Conservation (phyloP, 495 filamentous ascomycete species). For the Talaromyces ruber region DNA sequence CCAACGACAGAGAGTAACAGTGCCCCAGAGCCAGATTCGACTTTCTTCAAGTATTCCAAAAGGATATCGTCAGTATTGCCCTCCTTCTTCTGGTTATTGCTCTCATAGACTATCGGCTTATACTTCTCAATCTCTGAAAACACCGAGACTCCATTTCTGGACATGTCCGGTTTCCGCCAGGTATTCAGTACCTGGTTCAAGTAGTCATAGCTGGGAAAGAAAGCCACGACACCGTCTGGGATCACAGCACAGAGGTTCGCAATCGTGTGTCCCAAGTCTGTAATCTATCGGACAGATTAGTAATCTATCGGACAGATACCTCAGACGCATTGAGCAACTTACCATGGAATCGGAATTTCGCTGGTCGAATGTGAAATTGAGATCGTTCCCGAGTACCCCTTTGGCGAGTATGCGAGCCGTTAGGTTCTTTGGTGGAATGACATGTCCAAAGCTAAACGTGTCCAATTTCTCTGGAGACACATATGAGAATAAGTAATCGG, state of each 20-base stretch:
- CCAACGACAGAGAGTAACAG: conserved; percentile 91
- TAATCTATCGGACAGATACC: background rate
- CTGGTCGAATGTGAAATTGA: conserved; percentile 83
- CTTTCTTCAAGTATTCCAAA: conserved; percentile 57
- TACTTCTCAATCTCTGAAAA: conserved; percentile 38
- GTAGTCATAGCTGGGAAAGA: conserved; percentile 93
- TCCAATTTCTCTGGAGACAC: conserved; percentile 53
- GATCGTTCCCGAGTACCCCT: conserved; percentile 48
- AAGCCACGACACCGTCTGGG: conserved; percentile 89
- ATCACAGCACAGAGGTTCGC: conserved; percentile 63
- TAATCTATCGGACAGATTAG: conserved; percentile 42
- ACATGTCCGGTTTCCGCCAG: conserved; percentile 48
- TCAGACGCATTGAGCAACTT: conserved; percentile 10
- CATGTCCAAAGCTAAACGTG: conserved; percentile 88
- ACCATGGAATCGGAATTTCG: conserved; percentile 51
- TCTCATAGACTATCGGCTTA: conserved; percentile 63
- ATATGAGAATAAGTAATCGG: conserved; percentile 74
- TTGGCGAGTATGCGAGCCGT: conserved; percentile 56
- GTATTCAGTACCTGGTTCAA: conserved; percentile 59
- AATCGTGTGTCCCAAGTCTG: conserved; percentile 65
- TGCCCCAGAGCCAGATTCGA: conserved; percentile 60
- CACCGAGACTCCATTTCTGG: conserved; percentile 19
- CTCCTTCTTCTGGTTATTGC: conserved; percentile 30
- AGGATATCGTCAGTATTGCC: conserved; percentile 56
- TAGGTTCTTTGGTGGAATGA: conserved; percentile 77